Conservation (phyloP, 2,329 filamentous ascomycete species). For the Fusarium sororula region DNA sequence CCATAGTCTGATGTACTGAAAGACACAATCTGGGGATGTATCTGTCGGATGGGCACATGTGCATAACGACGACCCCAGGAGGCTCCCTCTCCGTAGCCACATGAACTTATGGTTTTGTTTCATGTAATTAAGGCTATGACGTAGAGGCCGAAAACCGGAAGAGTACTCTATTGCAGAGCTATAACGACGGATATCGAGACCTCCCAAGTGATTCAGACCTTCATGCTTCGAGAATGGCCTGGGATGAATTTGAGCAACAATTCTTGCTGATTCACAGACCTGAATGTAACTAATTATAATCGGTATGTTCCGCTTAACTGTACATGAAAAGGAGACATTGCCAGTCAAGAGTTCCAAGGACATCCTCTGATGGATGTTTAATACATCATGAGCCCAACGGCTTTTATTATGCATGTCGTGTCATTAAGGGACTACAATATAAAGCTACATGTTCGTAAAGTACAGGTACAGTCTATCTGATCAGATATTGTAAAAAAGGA, state of each 20-base stretch:
- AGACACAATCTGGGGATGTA: background rate
- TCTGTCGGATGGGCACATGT: no score
- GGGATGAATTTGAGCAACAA: background rate
- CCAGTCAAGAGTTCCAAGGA: background rate
- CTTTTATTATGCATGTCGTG: background rate
- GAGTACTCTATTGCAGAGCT: background rate
- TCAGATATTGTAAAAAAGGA: background rate
- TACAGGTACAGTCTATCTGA: background rate
- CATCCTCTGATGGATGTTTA: background rate
- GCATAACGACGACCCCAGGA: background rate
- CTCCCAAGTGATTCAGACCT: background rate
- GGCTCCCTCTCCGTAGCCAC: no score
- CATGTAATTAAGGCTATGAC: background rate
- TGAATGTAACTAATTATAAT: background rate
- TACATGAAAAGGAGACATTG: background rate
- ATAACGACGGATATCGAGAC: background rate
- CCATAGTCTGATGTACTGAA: no score
- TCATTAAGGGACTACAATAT: background rate
- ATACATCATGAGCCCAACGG: background rate
- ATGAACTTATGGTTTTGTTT: background rate
- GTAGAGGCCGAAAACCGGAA: background rate
- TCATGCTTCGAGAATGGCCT: rapidly evolving
- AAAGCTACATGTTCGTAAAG: background rate
- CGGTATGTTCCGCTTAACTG: rapidly evolving
- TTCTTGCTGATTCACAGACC: background rate